phyloP scores from a whole-genome alignment of 768 basidiomycete genomes.

The Leccinum olivaceopallidum region DNA sequence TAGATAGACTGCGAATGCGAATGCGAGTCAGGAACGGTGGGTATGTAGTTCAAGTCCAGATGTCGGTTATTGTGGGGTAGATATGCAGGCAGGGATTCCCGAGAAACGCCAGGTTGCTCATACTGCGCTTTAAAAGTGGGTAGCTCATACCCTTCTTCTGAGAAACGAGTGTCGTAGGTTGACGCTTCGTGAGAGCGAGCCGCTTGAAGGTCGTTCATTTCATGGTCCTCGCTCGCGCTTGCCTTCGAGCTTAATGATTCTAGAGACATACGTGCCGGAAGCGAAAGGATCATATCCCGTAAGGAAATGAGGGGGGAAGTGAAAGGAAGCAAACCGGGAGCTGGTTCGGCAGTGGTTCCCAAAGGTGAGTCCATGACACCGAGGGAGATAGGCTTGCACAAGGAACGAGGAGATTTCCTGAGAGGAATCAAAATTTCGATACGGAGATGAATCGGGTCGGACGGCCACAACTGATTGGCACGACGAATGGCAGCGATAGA shows the following conservation, averaged over 20 bases:
- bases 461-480: slow-evolving; percentile 92
- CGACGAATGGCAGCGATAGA: slow-evolving; percentile 78
- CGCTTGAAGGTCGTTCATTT: slow-evolving; percentile 22
- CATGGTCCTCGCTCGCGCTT: slow-evolving; percentile 31
- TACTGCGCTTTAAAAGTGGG: slow-evolving; percentile 6
- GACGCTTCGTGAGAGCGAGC: background rate
- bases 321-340: slow-evolving; percentile 10
- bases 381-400: slow-evolving; percentile 4
- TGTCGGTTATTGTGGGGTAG: background rate
- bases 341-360: background rate
- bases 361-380: background rate
- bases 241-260: slow-evolving; percentile 32
- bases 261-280: slow-evolving; percentile 32
- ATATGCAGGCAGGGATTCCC: background rate
- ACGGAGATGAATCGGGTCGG: slow-evolving; percentile 89
- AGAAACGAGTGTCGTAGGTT: background rate
- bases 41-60: background rate
- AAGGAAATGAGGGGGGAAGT: slow-evolving; percentile 21
- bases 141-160: slow-evolving; percentile 18
- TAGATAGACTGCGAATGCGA: background rate
- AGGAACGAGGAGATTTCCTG: slow-evolving; percentile 8
- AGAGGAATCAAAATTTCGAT: slow-evolving; percentile 76
- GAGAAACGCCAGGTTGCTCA: background rate
- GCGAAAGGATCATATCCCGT: slow-evolving; percentile 24
- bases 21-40: background rate